A percentile compares a stretch with the other conserved stretches of the same genome.
These are phyloP conservation scores for Plasmodium gonderi DNA, from an alignment of 169 alveolate species.

Conservation along the genomic window DNA sequence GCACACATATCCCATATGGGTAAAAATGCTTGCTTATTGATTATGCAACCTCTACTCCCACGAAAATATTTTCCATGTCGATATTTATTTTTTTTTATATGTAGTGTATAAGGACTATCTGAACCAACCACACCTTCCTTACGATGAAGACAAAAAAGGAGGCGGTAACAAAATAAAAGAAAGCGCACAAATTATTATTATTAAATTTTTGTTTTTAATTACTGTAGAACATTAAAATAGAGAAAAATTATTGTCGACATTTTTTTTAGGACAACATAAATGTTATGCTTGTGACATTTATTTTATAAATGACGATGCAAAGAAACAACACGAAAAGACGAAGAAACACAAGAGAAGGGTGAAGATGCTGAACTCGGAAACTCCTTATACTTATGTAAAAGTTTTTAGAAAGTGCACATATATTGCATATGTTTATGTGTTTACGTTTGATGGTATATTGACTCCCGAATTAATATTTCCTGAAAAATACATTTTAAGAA, in stretches of 20 bases:
- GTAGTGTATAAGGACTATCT: constrained; percentile 52
- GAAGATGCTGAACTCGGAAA: constrained; percentile 66
- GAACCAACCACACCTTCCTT: constrained; percentile 28
- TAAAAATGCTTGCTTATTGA: neutral
- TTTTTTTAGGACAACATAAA: constrained; percentile 73
- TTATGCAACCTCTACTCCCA: neutral
- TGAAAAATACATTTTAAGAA: neutral
- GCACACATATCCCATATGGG: neutral
- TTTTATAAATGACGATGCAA: constrained; percentile 78
- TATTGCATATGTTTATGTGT: neutral
- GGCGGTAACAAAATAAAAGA: constrained; percentile 32
- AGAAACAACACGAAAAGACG: constrained; percentile 77
- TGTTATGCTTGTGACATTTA: constrained; percentile 85
- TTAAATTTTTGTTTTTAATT: neutral
- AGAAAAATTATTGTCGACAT: neutral
- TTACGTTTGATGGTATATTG: neutral
- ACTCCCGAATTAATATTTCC: neutral
- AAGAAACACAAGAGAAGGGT: constrained; percentile 83
- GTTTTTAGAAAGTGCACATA: neutral
- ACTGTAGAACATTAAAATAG: neutral
- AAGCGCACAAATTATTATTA: neutral
- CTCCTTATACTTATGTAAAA: constrained; percentile 58
- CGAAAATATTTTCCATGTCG: neutral
- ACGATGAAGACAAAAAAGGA: constrained; percentile 69
- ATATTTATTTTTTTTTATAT: neutral